Evolutionary conservation across 148 eudicot species (phyloP), one percentile per base, ranked within the genome.

Genomic region (Selenicereus undatus): DNA sequence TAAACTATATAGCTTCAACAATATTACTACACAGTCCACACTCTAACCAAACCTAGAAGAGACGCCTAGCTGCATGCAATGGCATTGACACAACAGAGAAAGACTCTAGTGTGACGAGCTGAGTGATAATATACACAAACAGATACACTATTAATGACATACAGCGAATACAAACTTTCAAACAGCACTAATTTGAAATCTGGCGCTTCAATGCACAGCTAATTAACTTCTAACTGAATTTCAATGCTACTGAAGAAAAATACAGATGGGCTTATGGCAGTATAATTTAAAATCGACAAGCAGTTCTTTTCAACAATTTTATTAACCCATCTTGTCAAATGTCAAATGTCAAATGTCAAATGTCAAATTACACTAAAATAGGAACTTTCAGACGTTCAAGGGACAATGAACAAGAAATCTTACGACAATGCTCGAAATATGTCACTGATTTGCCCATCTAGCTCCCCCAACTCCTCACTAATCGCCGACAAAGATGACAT

Each of bases 401-500:
- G 72, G 7, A 27, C 11, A 51, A 42, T 39, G 4, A 72, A 24
- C 43, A 17, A 24, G 6, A 36, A 65, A 84, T 77, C 98, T 88
- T 87, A 95, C 98, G 97, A 89, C 48, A 95, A 91, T 83, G 91
- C 93, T 71, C 98, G 96, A 78, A 95, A 91, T 29, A 92, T 87
- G 84, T 95, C 98, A 16, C 87, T 77, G 80, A 95, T 92, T 86
- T 91, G 97, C 27, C 97, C 98, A 60, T 95, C 94, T 74, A 95
- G 88, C 85, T 95, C 97, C 36, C 88, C 97, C 69, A 95, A 92
- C 89, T 92, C 94, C 82, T 95, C 97, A 90, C 93, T 95, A 30
- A 94, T 88, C 75, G 81, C 82, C 79, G 97, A 87, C 81, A 88
- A 81, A 77, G 92, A 89, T 87, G 85, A 76, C 94, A 91, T 91